These are phyloP conservation scores for Neurospora tetrasperma DNA, from an alignment of 495 filamentous ascomycete species.

Conservation along the genomic window DNA sequence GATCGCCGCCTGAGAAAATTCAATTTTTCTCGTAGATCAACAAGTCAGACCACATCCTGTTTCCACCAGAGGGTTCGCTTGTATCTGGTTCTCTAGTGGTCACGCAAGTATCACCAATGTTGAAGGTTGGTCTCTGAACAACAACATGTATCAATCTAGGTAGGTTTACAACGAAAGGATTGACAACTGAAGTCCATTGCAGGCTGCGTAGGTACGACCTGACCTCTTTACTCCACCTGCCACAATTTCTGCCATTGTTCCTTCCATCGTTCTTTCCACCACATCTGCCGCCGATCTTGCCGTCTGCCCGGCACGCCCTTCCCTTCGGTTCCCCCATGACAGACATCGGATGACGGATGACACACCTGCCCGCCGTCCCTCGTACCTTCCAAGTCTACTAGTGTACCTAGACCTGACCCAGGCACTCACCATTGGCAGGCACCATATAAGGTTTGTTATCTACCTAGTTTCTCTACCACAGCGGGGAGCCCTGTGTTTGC, in stretches of 20 bases:
- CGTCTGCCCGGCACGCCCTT: background rate
- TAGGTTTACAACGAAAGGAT: no score
- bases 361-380: background rate
- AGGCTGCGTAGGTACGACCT: background rate
- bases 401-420: background rate
- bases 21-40: background rate
- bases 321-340: background rate
- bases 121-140: no score
- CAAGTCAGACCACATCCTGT: background rate
- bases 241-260: background rate
- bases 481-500: background rate
- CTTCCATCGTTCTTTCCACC: background rate
- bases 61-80: background rate
- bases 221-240: no score
- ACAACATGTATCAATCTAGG: no score
- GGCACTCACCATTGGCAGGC: background rate
- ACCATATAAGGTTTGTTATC: background rate
- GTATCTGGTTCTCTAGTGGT: background rate
- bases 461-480: background rate
- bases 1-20: background rate
- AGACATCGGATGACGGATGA: background rate
- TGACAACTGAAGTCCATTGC: background rate
- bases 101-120: background rate
- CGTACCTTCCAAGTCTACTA: background rate
- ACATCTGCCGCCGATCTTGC: background rate